These are phyloP conservation scores for Novakomyces olei DNA, from an alignment of 805 yeast species.

Conservation along the genomic window DNA sequence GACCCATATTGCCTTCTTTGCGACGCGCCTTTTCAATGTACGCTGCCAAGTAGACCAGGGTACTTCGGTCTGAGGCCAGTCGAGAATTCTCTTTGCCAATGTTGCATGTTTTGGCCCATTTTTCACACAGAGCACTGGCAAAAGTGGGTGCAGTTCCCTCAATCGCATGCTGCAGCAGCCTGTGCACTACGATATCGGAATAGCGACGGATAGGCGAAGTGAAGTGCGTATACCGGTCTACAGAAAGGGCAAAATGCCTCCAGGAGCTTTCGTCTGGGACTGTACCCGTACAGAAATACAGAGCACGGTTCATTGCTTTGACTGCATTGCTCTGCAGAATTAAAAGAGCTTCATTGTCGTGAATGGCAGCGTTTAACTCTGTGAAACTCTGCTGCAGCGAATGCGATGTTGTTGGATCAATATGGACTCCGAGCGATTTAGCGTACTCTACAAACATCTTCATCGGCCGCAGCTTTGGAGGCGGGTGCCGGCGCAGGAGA, in stretches of 20 bases:
- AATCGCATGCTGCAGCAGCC: conserved; percentile 60
- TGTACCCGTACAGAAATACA: conserved; percentile 72
- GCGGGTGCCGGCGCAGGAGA: conserved; percentile 64
- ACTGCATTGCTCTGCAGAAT: conserved; percentile 56
- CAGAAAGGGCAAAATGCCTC: conserved; percentile 59
- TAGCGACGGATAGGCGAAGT: conserved; percentile 82
- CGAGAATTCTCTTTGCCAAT: no score
- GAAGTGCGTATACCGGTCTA: conserved; percentile 80
- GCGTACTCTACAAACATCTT: conserved; percentile 59
- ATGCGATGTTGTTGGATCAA: conserved; percentile 57
- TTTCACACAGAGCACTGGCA: neutral
- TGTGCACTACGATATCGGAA: conserved; percentile 78
- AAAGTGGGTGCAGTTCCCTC: conserved; percentile 8
- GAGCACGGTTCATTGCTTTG: conserved; percentile 69
- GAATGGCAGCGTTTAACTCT: conserved; percentile 49
- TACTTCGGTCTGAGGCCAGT: no score
- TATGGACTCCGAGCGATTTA: conserved; percentile 25
- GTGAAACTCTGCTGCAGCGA: no score
- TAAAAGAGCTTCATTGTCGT: conserved; percentile 40
- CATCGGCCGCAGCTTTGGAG: conserved; percentile 62
- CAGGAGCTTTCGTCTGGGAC: conserved; percentile 49
- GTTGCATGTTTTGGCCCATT: neutral
- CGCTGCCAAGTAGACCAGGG: no score
- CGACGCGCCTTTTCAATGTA: no score
- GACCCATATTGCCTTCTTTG: no score